A percentile compares a stretch with the other conserved stretches of the same genome.
phyloP scores from a whole-genome alignment of 2,329 filamentous ascomycete species.

The Alternaria brassicicola region DNA sequence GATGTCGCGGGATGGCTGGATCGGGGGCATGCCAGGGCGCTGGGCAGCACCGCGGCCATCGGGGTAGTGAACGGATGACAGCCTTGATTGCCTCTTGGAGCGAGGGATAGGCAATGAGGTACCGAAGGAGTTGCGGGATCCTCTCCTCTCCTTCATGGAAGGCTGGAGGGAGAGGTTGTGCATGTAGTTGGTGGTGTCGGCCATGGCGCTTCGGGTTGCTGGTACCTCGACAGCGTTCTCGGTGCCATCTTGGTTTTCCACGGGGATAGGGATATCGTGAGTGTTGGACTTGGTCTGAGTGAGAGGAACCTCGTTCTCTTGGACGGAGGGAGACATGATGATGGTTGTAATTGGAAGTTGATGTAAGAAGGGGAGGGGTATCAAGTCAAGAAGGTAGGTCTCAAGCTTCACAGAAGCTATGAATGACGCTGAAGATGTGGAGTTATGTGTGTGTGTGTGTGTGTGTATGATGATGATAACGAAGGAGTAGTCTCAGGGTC shows the following conservation, averaged over 20 bases:
- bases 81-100: conserved; percentile 70
- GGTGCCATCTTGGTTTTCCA: conserved; percentile 44
- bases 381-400: conserved; percentile 6
- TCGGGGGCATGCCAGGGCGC: conserved; percentile 63
- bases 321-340: conserved; percentile 58
- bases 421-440: conserved; percentile 7
- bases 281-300: conserved; percentile 34
- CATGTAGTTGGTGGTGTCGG: conserved; percentile 72
- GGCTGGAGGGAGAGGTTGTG: conserved; percentile 72
- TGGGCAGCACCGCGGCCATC: conserved; percentile 54
- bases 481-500: conserved; percentile 23
- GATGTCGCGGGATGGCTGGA: conserved; percentile 69
- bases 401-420: conserved; percentile 13
- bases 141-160: conserved; percentile 69
- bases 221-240: conserved; percentile 69
- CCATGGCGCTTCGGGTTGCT: conserved; percentile 69
- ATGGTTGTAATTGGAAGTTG: conserved; percentile 9
- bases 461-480: too few species aligned
- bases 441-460: too few species aligned
- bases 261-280: conserved; percentile 42
- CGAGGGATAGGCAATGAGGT: conserved; percentile 74
- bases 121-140: conserved; percentile 78
- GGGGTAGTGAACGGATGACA: conserved; percentile 65
- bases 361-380: conserved; percentile 5
- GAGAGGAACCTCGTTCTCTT: conserved; percentile 58